Evolutionary conservation across 1,139 yeast genomes (phyloP), one percentile per base, ranked within the genome.

Genomic region (Yamadazyma mexicana): DNA sequence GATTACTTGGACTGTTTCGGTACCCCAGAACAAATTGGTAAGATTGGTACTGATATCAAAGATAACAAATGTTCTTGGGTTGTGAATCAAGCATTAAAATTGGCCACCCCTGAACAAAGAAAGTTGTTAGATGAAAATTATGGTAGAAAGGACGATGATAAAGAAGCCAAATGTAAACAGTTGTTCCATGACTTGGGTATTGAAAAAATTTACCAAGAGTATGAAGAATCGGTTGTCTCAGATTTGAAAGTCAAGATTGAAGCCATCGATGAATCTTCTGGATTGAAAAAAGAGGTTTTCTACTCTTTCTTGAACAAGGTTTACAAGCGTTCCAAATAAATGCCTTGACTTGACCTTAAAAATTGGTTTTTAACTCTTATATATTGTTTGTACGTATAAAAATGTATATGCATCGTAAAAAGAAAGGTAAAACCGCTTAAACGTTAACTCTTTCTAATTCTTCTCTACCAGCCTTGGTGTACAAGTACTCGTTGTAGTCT

Each of bases 51-150:
- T 44, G 99, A 94, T 64, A 94, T 94, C 59, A 87, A 87, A 70
- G 99, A 94, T 66, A 94, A 94, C 78, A 94, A 94, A 69, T 94
- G 98, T 66, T 87, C 97, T 35, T 94, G 99, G 99, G 83, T 94
- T 45, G 79, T 94, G 56, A 92, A 92, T 75, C 87, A 88, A 56
- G 98, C 98, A 7, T 77, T 94, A 54, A 77, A 84, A 61, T 73
- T 82, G 52, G 94, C 81, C 38, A 75, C 79, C 24, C 79, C 88
- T 35, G 94, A 82, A 50, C 98, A 94, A 70, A 84, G 98, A 64
- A 63, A 74, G 55, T 49, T 85, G 8, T 77, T 94, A 50, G 98
- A 92, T 58, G 81, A 76, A 35, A 87, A 92, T 72, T 94, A 94
- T 62, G 99, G 98, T 52, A 74, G 79, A 56, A 91, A 89, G 68